phyloP scores from a whole-genome alignment of 2,329 filamentous ascomycete genomes.

The Fusarium tricinctum region DNA sequence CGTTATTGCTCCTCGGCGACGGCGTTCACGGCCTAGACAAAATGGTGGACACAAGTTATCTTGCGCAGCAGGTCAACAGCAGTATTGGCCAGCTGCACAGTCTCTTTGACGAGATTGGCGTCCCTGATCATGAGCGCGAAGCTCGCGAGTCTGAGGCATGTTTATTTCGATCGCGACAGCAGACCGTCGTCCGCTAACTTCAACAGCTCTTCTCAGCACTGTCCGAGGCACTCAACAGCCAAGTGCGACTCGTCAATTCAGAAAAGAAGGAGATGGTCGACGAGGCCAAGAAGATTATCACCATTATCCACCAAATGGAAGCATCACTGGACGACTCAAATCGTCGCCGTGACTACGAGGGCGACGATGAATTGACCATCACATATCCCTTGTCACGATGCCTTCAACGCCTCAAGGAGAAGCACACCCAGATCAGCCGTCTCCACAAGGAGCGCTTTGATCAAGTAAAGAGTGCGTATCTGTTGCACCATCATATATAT shows the following conservation, averaged over 20 bases:
- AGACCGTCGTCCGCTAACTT: slow-evolving; percentile 22
- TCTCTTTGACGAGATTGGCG: slow-evolving; percentile 97
- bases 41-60: slow-evolving; percentile 85
- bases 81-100: slow-evolving; percentile 94
- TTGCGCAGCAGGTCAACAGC: slow-evolving; percentile 94
- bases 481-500: not conserved
- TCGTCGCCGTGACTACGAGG: slow-evolving; percentile 73
- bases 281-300: slow-evolving; percentile 87
- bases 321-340: slow-evolving; percentile 84
- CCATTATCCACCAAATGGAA: slow-evolving; percentile 93
- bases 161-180: slow-evolving; percentile 7
- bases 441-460: slow-evolving; percentile 93
- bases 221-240: slow-evolving; percentile 91
- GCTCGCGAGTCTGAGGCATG: slow-evolving; percentile 88
- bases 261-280: slow-evolving; percentile 95
- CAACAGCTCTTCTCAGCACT: slow-evolving; percentile 87
- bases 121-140: slow-evolving; percentile 93
- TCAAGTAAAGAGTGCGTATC: slow-evolving; percentile 86
- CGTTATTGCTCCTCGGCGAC: slow-evolving; percentile 33
- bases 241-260: slow-evolving; percentile 84
- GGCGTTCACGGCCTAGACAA: slow-evolving; percentile 55
- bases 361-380: slow-evolving; percentile 78
- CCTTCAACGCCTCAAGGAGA: slow-evolving; percentile 85
- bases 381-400: slow-evolving; percentile 88
- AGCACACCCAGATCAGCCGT: slow-evolving; percentile 82